Conservation (phyloP, 345 rosid species). For the Eucalyptus microcorys region DNA sequence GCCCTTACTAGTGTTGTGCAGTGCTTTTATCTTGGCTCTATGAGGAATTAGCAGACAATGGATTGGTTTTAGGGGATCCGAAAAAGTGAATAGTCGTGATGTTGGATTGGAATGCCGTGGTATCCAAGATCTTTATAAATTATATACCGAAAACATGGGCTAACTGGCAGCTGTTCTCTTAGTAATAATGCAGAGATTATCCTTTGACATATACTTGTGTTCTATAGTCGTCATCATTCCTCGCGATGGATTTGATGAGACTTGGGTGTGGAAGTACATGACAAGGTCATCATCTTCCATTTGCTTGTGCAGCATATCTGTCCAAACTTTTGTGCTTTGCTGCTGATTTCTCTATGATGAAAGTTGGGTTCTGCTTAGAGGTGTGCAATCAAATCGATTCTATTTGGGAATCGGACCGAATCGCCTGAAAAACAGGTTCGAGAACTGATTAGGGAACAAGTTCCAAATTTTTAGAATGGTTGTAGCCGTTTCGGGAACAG, state of each 20-base stretch:
- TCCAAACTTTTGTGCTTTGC: not conserved
- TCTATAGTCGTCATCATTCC: not conserved
- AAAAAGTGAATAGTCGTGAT: not conserved
- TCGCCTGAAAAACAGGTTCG: too few species aligned
- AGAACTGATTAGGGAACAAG: too few species aligned
- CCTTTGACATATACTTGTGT: not conserved
- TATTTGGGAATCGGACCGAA: too few species aligned
- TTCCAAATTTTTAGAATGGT: too few species aligned
- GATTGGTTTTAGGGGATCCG: not conserved
- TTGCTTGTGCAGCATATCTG: not conserved
- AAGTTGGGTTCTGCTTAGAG: not conserved
- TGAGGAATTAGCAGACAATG: not conserved
- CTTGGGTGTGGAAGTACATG: not conserved
- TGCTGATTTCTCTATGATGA: not conserved
- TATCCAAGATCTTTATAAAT: not conserved
- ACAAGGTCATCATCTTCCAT: not conserved
- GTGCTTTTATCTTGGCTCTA: not conserved
- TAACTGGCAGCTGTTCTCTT: not conserved
- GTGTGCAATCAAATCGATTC: too few species aligned
- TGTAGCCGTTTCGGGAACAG: accelerated
- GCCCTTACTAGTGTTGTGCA: not conserved
- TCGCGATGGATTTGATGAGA: not conserved
- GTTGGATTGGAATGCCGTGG: not conserved
- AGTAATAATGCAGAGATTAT: not conserved
- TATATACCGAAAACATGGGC: not conserved